Conservation (phyloP, 1,139 yeast species). For the Geotrichum fermentans region DNA sequence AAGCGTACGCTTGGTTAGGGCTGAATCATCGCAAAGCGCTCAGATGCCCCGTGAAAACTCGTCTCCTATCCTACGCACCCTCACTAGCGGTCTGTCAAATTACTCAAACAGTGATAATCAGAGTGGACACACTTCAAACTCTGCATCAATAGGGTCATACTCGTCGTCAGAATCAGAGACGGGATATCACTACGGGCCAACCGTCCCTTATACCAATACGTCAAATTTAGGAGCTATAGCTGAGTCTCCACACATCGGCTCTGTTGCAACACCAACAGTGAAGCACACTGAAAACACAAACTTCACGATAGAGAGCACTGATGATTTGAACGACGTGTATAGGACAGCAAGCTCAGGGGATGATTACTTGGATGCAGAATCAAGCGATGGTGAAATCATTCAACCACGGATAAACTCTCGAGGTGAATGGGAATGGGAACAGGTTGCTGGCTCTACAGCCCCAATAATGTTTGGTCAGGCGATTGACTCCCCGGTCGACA, state of each 20-base stretch:
- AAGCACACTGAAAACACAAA: constrained; percentile 15
- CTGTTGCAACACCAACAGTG: neutral
- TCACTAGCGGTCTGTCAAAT: constrained; percentile 11
- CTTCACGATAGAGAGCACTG: constrained; percentile 22
- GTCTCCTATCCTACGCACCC: constrained; percentile 16
- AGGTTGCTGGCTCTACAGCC: constrained; percentile 21
- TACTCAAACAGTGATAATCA: neutral
- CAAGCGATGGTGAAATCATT: constrained; percentile 26
- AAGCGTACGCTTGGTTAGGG: constrained; percentile 63
- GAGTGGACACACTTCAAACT: constrained; percentile 10
- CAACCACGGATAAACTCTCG: constrained; percentile 35
- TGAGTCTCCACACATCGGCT: constrained; percentile 12
- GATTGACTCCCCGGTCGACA: constrained; percentile 5
- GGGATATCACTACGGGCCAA: constrained; percentile 9
- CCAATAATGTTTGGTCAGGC: constrained; percentile 17
- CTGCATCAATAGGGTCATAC: constrained; percentile 19
- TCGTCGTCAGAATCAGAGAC: constrained; percentile 19
- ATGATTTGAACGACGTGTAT: constrained; percentile 17
- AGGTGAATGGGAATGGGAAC: constrained; percentile 36
- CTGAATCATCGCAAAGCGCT: constrained; percentile 8
- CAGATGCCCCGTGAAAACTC: constrained; percentile 8
- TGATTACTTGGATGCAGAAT: constrained; percentile 20
- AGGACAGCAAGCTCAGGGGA: constrained; percentile 30
- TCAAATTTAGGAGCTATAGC: constrained; percentile 11
- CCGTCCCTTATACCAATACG: constrained; percentile 15